These are phyloP conservation scores for Telopea speciosissima DNA, from an alignment of 177 flowering plant species.

Conservation along the genomic window DNA sequence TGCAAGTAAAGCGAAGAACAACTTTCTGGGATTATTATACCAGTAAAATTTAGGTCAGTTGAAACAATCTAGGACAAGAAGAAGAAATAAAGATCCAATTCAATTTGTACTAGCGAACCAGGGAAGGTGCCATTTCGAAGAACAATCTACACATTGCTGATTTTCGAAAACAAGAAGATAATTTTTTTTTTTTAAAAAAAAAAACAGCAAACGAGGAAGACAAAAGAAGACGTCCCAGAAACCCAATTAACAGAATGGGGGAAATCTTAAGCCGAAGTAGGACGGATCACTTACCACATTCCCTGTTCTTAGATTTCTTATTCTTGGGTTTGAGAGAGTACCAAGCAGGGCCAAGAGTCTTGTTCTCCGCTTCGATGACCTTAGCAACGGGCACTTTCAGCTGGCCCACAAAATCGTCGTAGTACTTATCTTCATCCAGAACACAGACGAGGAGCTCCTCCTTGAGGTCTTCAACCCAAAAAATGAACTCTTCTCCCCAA, in stretches of 20 bases:
- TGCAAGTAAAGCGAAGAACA: conserved; percentile 14
- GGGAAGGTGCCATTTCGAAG: neutral
- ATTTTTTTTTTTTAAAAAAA: neutral
- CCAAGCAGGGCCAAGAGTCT: conserved; percentile 73
- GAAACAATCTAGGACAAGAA: neutral
- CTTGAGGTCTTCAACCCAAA: conserved; percentile 73
- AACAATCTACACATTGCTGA: no score
- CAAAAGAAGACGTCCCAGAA: neutral
- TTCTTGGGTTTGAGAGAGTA: conserved; percentile 63
- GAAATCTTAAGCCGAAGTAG: neutral
- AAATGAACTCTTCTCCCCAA: conserved; percentile 82
- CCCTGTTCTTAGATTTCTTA: conserved; percentile 69
- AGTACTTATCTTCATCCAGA: conserved; percentile 83
- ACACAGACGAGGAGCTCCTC: conserved; percentile 68
- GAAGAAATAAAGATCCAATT: neutral
- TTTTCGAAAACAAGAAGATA: neutral
- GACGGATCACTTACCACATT: conserved; percentile 26
- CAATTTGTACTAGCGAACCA: neutral
- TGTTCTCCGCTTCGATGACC: conserved; percentile 62
- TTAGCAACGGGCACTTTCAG: conserved; percentile 50
- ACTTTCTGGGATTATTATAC: neutral
- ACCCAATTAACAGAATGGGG: neutral
- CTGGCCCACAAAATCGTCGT: conserved; percentile 84
- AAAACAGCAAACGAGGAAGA: no score
- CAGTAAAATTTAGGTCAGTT: neutral